phyloP scores from a whole-genome alignment of 495 filamentous ascomycete genomes.

The Lasiosphaeris hirsuta region DNA sequence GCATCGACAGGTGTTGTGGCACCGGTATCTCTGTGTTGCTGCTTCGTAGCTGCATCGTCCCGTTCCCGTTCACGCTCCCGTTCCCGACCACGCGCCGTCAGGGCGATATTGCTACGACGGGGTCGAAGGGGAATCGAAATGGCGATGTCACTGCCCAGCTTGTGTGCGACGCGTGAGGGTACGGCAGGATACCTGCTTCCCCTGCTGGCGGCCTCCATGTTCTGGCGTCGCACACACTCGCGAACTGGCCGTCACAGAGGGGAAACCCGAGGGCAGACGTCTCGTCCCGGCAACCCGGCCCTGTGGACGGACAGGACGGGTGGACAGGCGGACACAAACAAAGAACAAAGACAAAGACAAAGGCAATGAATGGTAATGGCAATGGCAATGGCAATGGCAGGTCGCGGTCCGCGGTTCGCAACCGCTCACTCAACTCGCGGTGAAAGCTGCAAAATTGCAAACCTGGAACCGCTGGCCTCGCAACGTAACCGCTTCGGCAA shows the following conservation, averaged over 20 bases:
- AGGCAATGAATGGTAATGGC: background rate
- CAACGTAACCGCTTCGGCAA: too few species aligned
- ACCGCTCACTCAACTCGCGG: background rate
- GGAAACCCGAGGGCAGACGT: background rate
- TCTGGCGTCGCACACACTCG: conserved; percentile 13
- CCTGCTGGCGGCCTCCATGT: conserved; percentile 27
- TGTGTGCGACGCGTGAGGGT: conserved; percentile 30
- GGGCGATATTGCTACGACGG: conserved; percentile 16
- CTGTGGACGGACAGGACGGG: background rate
- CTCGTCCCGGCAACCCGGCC: conserved; percentile 7
- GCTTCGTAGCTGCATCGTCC: background rate
- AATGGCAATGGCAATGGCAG: background rate
- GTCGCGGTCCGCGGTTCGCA: background rate
- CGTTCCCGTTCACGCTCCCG: background rate
- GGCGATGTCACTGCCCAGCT: conserved; percentile 22
- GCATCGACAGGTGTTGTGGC: conserved; percentile 19
- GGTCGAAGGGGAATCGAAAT: conserved; percentile 24
- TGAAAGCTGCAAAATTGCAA: background rate
- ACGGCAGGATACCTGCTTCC: conserved; percentile 22
- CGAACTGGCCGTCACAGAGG: background rate
- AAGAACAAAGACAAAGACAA: background rate
- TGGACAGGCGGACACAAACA: background rate
- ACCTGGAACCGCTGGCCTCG: background rate
- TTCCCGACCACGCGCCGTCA: too few species aligned
- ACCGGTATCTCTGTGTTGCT: conserved; percentile 7